Base-by-base conservation (phyloP, 1,284 basidiomycete genomes). In the Paramarasmius palmivorus region DNA sequence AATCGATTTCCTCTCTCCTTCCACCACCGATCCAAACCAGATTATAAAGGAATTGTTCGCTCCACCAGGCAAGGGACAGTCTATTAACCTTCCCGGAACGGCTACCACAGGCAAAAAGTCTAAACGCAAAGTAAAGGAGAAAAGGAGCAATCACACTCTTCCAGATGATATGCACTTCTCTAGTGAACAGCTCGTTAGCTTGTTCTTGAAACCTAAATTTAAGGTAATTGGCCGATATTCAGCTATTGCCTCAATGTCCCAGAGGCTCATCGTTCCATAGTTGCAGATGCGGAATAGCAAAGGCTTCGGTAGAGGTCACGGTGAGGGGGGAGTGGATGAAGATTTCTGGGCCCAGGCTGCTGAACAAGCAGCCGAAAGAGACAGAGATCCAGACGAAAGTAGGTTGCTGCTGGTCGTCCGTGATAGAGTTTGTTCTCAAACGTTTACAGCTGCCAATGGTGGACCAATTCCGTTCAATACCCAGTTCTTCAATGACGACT, bases 101-200 rank as follows among this genome's bases (percentile, higher is more conserved):
- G 73, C 25, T 6, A 8, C 76, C 46, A 64, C 48, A 4, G 47
- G 49, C 23, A 40, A 70, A 8, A 74, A 74, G 51, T 77, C 74
- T 55, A 84, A 79, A 62, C 81, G 75, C 68, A 85, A 80, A 65
- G 73, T 74, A 58, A 74, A 73, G 61, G 82, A 84, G 61, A 90
- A 83, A 72, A 84, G 82, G 39, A 86, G 90, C 54, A 84, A 92
- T 55, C 90, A 93, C 64, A 81, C 87, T 7, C 77, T 99, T 47
- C 96, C 96, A 1, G 94, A 98, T 63, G 96, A 99, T 69, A 97
- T 96, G 86, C 96, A 98, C 70, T 99, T 99, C 68, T 91, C 88
- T 49, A 93, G 88, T 64, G 81, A 87, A 59, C 92, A 96, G 63
- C 79, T 99, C 6, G 81, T 99, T 36, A 88, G 93, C 2, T 72